A percentile compares a stretch with the other conserved stretches of the same genome.
phyloP scores from a whole-genome alignment of 163 green algal genomes.

The Scenedesmus sp. region DNA sequence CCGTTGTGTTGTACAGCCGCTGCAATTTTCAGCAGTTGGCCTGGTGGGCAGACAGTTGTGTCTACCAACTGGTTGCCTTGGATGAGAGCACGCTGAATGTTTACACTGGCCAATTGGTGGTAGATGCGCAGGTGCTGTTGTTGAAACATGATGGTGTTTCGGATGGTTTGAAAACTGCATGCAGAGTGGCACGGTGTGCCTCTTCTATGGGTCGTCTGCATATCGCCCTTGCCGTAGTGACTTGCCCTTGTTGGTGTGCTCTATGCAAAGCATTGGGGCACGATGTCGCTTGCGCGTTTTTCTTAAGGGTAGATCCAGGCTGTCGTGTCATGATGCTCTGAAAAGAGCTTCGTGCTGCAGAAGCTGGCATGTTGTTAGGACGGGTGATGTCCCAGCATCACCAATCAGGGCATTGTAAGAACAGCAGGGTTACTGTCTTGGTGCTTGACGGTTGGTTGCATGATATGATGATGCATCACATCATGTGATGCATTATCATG shows the following conservation, averaged over 20 bases:
- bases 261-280: no score
- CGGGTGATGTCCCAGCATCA: background rate
- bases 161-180: background rate
- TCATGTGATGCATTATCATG: no score
- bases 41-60: background rate
- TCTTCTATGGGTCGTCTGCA: background rate
- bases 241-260: no score
- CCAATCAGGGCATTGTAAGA: background rate
- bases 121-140: background rate
- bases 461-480: no score
- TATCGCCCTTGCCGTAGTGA: no score
- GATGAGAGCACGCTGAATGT: background rate
- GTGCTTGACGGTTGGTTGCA: no score
- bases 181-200: background rate
- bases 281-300: no score
- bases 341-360: no score
- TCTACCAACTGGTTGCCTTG: background rate
- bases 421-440: background rate
- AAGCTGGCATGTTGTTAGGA: background rate
- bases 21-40: background rate
- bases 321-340: no score
- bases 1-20: background rate
- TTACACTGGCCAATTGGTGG: background rate
- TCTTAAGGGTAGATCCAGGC: no score
- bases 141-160: no score